Percentiles rank a stretch among this genome's conserved stretches.
Conservation (phyloP, 257 asterid genomes). For the Solanum clarkiae region DNA sequence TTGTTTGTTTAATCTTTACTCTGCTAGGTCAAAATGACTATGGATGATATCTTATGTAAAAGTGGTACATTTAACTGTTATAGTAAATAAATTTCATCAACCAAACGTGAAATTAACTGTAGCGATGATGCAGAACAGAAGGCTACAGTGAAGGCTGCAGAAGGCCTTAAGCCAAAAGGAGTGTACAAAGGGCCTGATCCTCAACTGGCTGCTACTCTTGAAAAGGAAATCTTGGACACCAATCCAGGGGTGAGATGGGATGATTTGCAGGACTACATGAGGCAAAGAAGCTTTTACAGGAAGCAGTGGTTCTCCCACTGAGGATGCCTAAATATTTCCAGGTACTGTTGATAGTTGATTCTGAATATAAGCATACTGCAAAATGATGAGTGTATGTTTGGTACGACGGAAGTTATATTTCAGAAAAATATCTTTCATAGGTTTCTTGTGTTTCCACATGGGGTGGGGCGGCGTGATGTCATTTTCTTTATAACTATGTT, state of each 20-base stretch:
- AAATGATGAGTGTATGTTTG: not conserved
- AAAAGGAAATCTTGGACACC: conserved; percentile 81
- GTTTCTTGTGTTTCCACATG: not conserved
- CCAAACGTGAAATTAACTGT: not conserved
- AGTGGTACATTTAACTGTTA: not conserved
- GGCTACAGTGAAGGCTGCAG: conserved; percentile 19
- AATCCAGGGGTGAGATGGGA: conserved; percentile 95
- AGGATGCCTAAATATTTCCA: conserved; percentile 98
- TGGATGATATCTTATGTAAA: not conserved
- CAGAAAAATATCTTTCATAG: not conserved
- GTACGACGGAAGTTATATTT: not conserved
- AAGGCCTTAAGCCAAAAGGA: conserved; percentile 51
- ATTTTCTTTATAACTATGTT: not conserved
- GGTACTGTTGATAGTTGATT: conserved; percentile 14
- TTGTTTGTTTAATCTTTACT: not conserved
- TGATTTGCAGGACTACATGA: conserved; percentile 84
- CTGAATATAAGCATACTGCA: not conserved
- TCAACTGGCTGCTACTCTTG: conserved; percentile 95
- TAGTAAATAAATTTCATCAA: not conserved
- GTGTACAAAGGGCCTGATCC: conserved; percentile 92
- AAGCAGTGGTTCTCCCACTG: conserved; percentile 94
- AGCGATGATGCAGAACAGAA: not conserved
- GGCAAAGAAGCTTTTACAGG: conserved; percentile 88
- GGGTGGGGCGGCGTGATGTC: not conserved
- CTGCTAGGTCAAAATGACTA: not conserved